Percentiles rank a stretch among this genome's conserved stretches.
phyloP scores from a whole-genome alignment of 768 basidiomycete genomes.

The Daedalea quercina region DNA sequence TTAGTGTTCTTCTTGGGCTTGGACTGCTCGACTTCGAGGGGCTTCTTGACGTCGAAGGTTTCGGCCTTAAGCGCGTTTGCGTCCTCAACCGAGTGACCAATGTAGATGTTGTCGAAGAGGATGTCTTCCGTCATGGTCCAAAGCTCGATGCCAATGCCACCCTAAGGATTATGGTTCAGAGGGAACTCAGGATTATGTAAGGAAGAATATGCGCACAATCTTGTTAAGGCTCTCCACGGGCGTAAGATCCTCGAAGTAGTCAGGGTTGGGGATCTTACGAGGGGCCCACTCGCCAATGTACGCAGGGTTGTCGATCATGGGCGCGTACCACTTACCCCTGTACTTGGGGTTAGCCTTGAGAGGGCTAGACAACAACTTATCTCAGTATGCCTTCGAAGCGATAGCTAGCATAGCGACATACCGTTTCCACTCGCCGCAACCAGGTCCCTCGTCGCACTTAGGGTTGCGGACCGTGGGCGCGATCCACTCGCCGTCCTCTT shows the following conservation, averaged over 20 bases:
- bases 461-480: constrained; percentile 87
- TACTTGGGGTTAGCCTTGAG: constrained; percentile 87
- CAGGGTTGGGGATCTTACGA: constrained; percentile 84
- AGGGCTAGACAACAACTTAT: constrained; percentile 43
- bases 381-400: no score
- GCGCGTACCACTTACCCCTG: constrained; percentile 98
- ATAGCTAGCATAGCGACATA: no score
- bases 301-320: constrained; percentile 92
- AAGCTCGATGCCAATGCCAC: constrained; percentile 94
- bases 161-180: constrained; percentile 31
- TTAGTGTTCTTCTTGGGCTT: constrained; percentile 27
- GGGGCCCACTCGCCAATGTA: constrained; percentile 97
- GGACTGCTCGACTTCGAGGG: constrained; percentile 45
- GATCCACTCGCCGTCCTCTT: constrained; percentile 99
- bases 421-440: constrained; percentile 94
- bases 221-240: constrained; percentile 80
- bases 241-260: constrained; percentile 80
- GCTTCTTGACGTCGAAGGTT: constrained; percentile 89
- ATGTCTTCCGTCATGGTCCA: constrained; percentile 99
- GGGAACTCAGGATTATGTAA: not conserved
- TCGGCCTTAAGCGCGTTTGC: constrained; percentile 79
- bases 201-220: constrained; percentile 49
- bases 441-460: constrained; percentile 81
- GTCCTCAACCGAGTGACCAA: constrained; percentile 84
- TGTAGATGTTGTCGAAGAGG: constrained; percentile 89